A percentile compares a stretch with the other conserved stretches of the same genome.
phyloP scores from a whole-genome alignment of 2,329 filamentous ascomycete genomes.

The Pseudonectria buxi region DNA sequence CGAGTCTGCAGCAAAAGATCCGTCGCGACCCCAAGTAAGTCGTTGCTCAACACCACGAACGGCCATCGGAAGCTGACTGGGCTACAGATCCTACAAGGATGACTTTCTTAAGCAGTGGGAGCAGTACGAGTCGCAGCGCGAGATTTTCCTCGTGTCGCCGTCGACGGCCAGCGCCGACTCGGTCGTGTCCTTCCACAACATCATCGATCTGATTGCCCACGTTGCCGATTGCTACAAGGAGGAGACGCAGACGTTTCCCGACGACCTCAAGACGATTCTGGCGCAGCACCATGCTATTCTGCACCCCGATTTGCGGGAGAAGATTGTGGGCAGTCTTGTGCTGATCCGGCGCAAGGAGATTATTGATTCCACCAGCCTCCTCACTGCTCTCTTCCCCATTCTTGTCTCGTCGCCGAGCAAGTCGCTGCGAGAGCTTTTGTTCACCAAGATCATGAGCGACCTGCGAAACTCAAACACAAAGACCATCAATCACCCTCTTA shows the following conservation, averaged over 20 bases:
- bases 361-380: conserved; percentile 73
- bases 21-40: conserved; percentile 71
- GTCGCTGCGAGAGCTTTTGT: conserved; percentile 74
- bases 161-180: conserved; percentile 70
- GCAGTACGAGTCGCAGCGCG: conserved; percentile 84
- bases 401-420: conserved; percentile 91
- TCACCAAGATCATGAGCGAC: conserved; percentile 84
- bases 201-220: conserved; percentile 90
- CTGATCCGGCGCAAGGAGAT: conserved; percentile 86
- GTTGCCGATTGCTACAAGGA: conserved; percentile 89
- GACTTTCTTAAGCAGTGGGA: conserved; percentile 84
- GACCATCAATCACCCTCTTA: conserved; percentile 83
- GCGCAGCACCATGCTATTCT: conserved; percentile 75
- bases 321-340: conserved; percentile 85
- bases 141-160: conserved; percentile 84
- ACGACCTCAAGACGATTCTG: conserved; percentile 75
- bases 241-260: conserved; percentile 68
- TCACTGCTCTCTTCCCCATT: conserved; percentile 92
- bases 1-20: conserved; percentile 88
- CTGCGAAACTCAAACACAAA: conserved; percentile 83
- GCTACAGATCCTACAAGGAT: conserved; percentile 69
- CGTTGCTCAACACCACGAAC: conserved; percentile 1
- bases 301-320: conserved; percentile 81
- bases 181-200: conserved; percentile 77
- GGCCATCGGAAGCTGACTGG: conserved; percentile 8